A percentile compares a stretch with the other conserved stretches of the same genome.
Conservation (phyloP, 305 asterid species). For the Solanum chacoense region DNA sequence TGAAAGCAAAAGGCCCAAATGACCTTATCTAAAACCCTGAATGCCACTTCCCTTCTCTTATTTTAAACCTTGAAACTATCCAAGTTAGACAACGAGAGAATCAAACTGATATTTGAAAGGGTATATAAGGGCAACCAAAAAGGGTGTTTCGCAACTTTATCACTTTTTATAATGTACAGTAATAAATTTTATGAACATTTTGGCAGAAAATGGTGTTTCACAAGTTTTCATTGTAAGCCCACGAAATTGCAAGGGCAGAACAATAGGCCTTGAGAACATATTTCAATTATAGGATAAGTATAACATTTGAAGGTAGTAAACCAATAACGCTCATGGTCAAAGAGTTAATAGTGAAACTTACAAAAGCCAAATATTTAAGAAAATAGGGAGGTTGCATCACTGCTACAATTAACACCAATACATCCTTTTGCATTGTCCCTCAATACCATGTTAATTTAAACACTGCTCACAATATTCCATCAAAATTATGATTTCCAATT, state of each 20-base stretch:
- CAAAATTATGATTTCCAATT: neutral
- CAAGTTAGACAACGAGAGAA: neutral
- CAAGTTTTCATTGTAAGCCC: neutral
- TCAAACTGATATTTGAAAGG: neutral
- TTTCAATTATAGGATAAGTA: neutral
- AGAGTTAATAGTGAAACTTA: neutral
- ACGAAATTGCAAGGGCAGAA: neutral
- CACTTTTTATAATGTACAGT: neutral
- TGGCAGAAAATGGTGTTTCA: neutral
- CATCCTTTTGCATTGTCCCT: neutral
- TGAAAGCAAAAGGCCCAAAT: neutral
- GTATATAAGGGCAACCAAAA: neutral
- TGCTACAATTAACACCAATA: neutral
- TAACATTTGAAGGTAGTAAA: neutral
- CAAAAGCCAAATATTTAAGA: neutral
- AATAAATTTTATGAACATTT: neutral
- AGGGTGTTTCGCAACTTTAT: neutral
- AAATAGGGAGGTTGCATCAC: neutral
- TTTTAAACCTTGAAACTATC: neutral
- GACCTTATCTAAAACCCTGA: neutral
- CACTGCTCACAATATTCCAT: neutral
- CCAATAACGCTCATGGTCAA: neutral
- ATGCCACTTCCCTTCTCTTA: neutral
- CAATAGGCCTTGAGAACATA: neutral
- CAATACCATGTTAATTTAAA: neutral